Percentiles rank a stretch among this genome's conserved stretches.
These are phyloP conservation scores for Chaetomium sp. DNA, from an alignment of 2,329 filamentous ascomycete genomes.

Conservation along the genomic window DNA sequence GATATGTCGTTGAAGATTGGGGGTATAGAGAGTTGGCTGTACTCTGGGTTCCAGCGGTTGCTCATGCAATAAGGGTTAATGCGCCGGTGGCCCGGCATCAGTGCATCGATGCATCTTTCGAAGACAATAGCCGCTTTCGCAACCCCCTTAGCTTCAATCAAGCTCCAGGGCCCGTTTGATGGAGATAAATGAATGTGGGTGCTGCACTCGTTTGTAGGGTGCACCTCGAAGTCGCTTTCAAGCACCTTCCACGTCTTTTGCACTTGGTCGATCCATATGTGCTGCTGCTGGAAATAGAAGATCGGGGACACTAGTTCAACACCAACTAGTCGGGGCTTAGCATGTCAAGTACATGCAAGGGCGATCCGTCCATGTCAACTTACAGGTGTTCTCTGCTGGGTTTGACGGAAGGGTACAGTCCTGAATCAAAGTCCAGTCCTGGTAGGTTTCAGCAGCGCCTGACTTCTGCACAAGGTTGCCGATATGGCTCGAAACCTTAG, in stretches of 20 bases:
- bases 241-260: background rate
- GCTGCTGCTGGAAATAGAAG: background rate
- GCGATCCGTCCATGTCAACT: background rate
- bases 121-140: slow-evolving; percentile 1
- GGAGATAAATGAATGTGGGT: slow-evolving; percentile 5
- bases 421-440: slow-evolving; percentile 3
- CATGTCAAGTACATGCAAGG: background rate
- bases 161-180: background rate
- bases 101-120: slow-evolving; percentile 2
- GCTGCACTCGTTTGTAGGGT: slow-evolving; percentile 1
- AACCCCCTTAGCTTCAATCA: background rate
- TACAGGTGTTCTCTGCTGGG: background rate
- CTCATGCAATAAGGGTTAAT: slow-evolving; percentile 9
- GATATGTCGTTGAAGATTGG: background rate
- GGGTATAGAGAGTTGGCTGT: background rate
- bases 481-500: background rate
- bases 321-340: background rate
- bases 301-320: slow-evolving; percentile 4
- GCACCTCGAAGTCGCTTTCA: background rate
- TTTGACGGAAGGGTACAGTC: background rate
- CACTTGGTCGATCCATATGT: background rate
- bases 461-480: background rate
- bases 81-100: slow-evolving; percentile 3
- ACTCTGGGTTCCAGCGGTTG: background rate
- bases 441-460: background rate